Conservation (phyloP, 305 asterid genomes). For the Euphrasia arctica region DNA sequence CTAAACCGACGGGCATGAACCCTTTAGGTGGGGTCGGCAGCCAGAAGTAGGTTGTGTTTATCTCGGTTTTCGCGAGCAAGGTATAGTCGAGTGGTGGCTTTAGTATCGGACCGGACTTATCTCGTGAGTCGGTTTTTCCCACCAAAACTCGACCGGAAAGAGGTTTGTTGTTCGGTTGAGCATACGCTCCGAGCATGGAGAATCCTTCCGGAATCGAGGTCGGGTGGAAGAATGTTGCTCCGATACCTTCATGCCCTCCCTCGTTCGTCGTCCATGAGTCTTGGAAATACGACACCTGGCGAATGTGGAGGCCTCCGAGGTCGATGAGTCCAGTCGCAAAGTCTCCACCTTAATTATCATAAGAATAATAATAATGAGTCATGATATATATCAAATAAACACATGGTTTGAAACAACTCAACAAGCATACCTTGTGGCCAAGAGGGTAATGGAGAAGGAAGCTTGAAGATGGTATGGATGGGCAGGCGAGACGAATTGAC, state of each 20-base stretch:
- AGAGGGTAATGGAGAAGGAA: constrained; percentile 62
- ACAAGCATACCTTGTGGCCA: constrained; percentile 57
- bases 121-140: constrained; percentile 40
- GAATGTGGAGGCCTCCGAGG: constrained; percentile 68
- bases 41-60: constrained; percentile 57
- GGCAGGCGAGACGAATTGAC: constrained; percentile 35
- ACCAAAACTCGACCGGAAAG: constrained; percentile 67
- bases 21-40: constrained; percentile 73
- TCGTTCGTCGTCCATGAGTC: constrained; percentile 41
- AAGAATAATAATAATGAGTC: not conserved
- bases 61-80: constrained; percentile 32
- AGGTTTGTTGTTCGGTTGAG: constrained; percentile 74
- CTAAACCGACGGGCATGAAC: constrained; percentile 58
- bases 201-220: constrained; percentile 68
- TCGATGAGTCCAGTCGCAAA: constrained; percentile 68
- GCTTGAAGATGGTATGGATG: constrained; percentile 55
- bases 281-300: constrained; percentile 45
- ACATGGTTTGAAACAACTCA: not conserved
- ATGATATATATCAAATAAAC: not conserved
- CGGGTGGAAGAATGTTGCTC: constrained; percentile 78
- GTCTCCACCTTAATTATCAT: constrained; percentile 39
- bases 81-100: constrained; percentile 65
- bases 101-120: constrained; percentile 40
- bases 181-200: constrained; percentile 72
- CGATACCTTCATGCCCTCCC: constrained; percentile 59